Conservation (phyloP, 2,329 filamentous ascomycete species). For the Aspergillus pseudonomiae region DNA sequence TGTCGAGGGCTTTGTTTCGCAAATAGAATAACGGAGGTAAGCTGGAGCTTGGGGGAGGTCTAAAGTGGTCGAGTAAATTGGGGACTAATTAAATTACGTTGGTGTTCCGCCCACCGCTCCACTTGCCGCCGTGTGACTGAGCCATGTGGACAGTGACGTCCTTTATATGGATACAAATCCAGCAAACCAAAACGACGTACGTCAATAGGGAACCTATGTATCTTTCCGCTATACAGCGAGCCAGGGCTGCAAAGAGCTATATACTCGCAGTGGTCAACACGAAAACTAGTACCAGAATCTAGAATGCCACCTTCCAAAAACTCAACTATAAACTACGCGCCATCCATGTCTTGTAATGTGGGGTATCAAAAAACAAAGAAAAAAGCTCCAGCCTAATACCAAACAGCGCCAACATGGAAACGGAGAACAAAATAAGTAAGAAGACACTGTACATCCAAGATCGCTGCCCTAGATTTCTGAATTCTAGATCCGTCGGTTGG, state of each 20-base stretch:
- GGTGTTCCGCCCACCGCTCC: constrained; percentile 18
- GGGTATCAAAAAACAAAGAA: constrained; percentile 7
- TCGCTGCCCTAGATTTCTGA: constrained; percentile 2
- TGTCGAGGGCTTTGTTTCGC: neutral
- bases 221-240: neutral
- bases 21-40: neutral
- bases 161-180: neutral
- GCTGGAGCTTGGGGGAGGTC: neutral
- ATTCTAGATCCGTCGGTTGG: constrained; percentile 32
- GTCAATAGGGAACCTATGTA: neutral
- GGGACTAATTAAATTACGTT: constrained; percentile 16
- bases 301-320: no score
- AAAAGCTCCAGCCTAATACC: neutral
- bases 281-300: neutral
- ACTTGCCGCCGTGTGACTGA: constrained; percentile 21
- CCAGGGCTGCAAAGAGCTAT: neutral
- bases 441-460: neutral
- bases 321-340: constrained; percentile 2
- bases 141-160: constrained; percentile 3
- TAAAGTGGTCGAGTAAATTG: neutral
- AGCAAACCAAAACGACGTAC: neutral
- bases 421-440: neutral
- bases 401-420: constrained; percentile 9
- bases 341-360: constrained; percentile 6
- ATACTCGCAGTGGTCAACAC: neutral